phyloP scores from a whole-genome alignment of 257 asterid genomes.

The Solanum bulbocastanum region DNA sequence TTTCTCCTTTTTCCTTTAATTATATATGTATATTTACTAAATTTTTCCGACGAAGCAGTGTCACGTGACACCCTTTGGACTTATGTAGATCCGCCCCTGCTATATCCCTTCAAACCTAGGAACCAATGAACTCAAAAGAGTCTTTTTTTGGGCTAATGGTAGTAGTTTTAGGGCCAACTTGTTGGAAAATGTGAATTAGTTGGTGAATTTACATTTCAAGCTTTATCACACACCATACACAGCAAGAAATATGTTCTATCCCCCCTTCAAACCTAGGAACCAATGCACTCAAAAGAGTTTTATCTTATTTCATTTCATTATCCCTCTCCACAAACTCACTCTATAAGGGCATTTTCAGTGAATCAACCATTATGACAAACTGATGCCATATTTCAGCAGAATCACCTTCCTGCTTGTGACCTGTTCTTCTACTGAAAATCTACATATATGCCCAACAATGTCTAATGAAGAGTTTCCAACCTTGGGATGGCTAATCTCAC shows the following conservation, averaged over 20 bases:
- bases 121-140: neutral
- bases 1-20: neutral
- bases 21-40: neutral
- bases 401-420: neutral
- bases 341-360: neutral
- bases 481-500: neutral
- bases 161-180: neutral
- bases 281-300: neutral
- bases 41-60: neutral
- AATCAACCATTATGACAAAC: neutral
- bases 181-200: neutral
- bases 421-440: neutral
- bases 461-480: neutral
- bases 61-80: neutral
- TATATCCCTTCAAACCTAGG: neutral
- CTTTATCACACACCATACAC: neutral
- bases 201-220: neutral
- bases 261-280: neutral
- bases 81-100: neutral
- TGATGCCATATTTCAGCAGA: neutral
- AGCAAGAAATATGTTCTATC: neutral
- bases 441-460: neutral
- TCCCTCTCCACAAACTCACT: neutral
- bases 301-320: neutral
- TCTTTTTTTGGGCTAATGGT: neutral